Percentiles rank a stretch among this genome's conserved stretches.
phyloP scores from a whole-genome alignment of 2,329 filamentous ascomycete genomes.

The Colletotrichum gloeosporioides region DNA sequence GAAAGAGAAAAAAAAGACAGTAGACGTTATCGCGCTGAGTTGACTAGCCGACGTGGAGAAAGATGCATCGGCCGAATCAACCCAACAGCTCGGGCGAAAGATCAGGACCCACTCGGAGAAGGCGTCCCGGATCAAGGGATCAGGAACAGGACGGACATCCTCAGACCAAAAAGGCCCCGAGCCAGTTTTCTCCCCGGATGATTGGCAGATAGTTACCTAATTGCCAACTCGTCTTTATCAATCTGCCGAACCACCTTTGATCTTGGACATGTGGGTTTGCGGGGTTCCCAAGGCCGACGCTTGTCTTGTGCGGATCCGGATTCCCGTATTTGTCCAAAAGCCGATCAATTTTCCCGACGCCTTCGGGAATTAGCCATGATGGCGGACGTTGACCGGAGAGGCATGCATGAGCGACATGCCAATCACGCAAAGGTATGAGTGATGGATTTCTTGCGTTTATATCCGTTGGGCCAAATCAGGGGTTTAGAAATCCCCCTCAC shows the following conservation, averaged over 20 bases:
- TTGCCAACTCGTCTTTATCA: background rate
- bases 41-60: background rate
- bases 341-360: conserved; percentile 9
- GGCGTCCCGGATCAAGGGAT: background rate
- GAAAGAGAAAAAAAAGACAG: background rate
- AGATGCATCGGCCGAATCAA: background rate
- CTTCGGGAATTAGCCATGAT: background rate
- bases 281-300: background rate
- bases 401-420: background rate
- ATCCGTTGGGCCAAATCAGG: background rate
- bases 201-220: background rate
- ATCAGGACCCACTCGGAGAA: background rate
- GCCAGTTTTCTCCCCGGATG: background rate
- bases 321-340: background rate
- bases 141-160: background rate
- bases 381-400: background rate
- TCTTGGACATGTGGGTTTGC: background rate
- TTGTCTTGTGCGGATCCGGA: background rate
- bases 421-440: background rate
- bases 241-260: background rate
- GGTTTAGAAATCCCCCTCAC: background rate
- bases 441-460: background rate
- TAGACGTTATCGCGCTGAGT: background rate
- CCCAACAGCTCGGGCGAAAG: background rate
- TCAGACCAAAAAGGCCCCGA: background rate